phyloP scores from a whole-genome alignment of 2,329 filamentous ascomycete species.

The Chalara sp. region DNA sequence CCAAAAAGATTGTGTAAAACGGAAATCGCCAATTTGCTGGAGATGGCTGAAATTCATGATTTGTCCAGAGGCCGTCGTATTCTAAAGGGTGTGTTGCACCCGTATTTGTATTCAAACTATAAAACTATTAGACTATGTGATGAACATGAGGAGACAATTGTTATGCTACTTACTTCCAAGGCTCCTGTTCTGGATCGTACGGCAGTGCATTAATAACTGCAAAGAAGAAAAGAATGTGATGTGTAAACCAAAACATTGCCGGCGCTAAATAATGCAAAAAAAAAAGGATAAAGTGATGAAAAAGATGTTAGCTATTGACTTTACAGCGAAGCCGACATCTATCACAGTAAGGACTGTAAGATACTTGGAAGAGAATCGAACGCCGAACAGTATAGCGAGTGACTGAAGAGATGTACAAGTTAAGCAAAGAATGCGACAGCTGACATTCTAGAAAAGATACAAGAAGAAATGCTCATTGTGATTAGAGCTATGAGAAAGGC shows the following conservation, averaged over 20 bases:
- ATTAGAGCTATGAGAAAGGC: too few species aligned
- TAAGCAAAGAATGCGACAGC: too few species aligned
- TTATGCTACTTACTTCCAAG: constrained; percentile 4
- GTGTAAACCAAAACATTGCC: neutral
- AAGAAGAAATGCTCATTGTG: too few species aligned
- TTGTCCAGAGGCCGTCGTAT: constrained; percentile 50
- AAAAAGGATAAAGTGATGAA: neutral
- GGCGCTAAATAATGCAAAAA: neutral
- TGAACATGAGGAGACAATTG: neutral
- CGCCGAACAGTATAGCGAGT: too few species aligned
- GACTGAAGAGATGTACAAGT: too few species aligned
- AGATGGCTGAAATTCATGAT: constrained; percentile 43
- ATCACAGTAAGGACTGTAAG: too few species aligned
- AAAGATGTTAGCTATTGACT: too few species aligned
- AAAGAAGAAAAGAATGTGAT: neutral
- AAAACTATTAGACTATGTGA: constrained; percentile 22
- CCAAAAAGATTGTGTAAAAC: constrained; percentile 58
- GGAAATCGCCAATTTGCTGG: constrained; percentile 59
- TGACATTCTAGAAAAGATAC: too few species aligned
- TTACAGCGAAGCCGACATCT: too few species aligned
- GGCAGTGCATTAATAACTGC: constrained; percentile 9
- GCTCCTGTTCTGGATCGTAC: constrained; percentile 4
- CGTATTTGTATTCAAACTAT: constrained; percentile 55
- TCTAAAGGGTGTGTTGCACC: constrained; percentile 47
- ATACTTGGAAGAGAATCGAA: too few species aligned